Base-by-base conservation (phyloP, 139 green algal species). In the Asterochloris erici region DNA sequence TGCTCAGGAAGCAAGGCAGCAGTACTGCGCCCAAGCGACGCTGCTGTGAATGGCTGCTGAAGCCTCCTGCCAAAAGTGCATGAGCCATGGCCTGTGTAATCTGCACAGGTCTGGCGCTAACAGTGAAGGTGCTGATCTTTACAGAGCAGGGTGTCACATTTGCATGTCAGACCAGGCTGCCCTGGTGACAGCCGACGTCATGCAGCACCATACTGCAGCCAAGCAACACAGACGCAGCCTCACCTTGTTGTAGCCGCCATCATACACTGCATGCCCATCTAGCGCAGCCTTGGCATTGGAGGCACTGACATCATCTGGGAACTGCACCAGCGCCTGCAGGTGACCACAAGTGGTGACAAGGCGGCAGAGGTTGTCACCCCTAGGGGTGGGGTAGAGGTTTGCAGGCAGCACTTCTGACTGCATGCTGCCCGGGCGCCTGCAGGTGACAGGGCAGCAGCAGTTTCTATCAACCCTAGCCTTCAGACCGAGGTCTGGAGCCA, bases 251-350 rank as follows among this genome's bases (percentile, higher is more conserved):
- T 84, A 85, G 29, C 88, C 88, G 11, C 86, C 88, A 24, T 90
- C 88, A 81, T 88, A 91, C 70, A 91, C 88, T 38, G 88, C 86
- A 68, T 91, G 88, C 10, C 88, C 88, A 68, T 91, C 82, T 71
- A 91, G 73, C 1, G 84, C 86, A 19, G 75, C 26, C 68, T 85
- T 86, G 0, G 88, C 88, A n/a, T 68, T 82, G 73, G 68, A 79
- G 9, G 88, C 88, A 54, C 63, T 84, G n/a, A 38, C 68, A 19
- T 71, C 47, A 17, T 91, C 85, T 26, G 85, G 66, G 66, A 87
- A 91, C 83, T 91, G 87, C 63, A 90, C 74, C 27, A 87, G 61
- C 14, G 84, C 84, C 79, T 87, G 84, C 73, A 84, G 6, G 23
- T 13, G 24, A 78, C 24, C 26, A 29, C 24, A 78, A 26, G 27